Percentiles rank a stretch among this genome's conserved stretches.
phyloP scores from a whole-genome alignment of 1,284 basidiomycete genomes.

The Irpex sp. region DNA sequence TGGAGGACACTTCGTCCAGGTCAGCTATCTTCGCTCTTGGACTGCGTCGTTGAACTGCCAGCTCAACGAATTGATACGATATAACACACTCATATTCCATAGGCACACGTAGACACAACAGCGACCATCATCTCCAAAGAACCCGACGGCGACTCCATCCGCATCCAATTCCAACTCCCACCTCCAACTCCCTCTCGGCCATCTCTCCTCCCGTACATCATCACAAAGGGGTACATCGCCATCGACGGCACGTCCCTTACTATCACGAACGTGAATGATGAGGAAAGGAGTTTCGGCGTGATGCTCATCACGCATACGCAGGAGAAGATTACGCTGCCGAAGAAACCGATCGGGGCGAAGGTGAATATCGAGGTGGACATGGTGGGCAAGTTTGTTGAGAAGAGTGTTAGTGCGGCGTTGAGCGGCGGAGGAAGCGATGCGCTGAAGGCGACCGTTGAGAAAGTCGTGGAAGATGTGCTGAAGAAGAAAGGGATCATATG shows the following conservation, averaged over 20 bases:
- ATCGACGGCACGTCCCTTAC: conserved; percentile 95
- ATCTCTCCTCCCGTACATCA: conserved; percentile 76
- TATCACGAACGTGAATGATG: conserved; percentile 78
- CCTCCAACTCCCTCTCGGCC: conserved; percentile 54
- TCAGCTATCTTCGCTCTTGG: conserved; percentile 20
- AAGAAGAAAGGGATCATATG: conserved; percentile 39
- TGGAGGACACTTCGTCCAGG: conserved; percentile 98
- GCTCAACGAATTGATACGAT: background rate
- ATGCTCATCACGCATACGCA: conserved; percentile 98
- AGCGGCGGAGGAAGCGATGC: conserved; percentile 52
- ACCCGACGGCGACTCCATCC: conserved; percentile 85
- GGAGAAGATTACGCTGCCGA: conserved; percentile 77
- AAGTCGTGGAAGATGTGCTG: conserved; percentile 65
- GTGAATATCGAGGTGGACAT: conserved; percentile 97
- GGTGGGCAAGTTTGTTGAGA: conserved; percentile 84
- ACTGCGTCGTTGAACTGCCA: background rate
- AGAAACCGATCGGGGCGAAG: conserved; percentile 70
- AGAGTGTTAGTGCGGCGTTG: conserved; percentile 73
- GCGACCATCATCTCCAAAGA: conserved; percentile 65
- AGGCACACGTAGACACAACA: conserved; percentile 94
- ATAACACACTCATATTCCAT: background rate
- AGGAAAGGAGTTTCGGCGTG: conserved; percentile 70
- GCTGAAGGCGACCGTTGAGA: conserved; percentile 61
- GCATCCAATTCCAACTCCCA: conserved; percentile 74
- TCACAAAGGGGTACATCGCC: conserved; percentile 95